Evolutionary conservation across 805 yeast genomes (phyloP).

Genomic region (Teunomyces barrocoloradensis): DNA sequence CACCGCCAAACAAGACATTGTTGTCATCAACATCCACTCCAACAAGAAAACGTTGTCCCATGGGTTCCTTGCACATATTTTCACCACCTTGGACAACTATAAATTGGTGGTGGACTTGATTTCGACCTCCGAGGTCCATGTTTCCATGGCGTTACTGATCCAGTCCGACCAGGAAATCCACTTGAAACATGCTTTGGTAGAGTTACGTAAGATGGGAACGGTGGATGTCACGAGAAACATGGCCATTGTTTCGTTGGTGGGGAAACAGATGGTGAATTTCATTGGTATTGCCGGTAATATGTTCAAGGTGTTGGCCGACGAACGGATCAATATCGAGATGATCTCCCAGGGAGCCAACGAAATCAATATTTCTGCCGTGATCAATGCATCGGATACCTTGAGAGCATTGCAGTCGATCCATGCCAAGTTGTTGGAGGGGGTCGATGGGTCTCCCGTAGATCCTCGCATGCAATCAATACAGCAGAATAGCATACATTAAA

Average conservation of each 20-base stretch:
- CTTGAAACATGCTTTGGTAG: constrained; percentile 71
- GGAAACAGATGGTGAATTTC: constrained; percentile 94
- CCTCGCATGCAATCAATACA: constrained; percentile 29
- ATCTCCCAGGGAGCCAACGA: constrained; percentile 98
- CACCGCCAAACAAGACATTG: constrained; percentile 89
- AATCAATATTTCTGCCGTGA: constrained; percentile 93
- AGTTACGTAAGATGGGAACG: constrained; percentile 75
- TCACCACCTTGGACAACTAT: constrained; percentile 78
- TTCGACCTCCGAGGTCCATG: constrained; percentile 96
- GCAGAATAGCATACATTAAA: constrained; percentile 5
- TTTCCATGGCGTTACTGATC: constrained; percentile 93
- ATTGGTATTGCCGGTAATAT: constrained; percentile 97
- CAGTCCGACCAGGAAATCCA: constrained; percentile 61
- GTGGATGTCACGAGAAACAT: constrained; percentile 85
- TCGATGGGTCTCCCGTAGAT: constrained; percentile 26
- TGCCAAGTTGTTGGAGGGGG: constrained; percentile 60
- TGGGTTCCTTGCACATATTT: constrained; percentile 90
- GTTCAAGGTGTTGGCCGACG: constrained; percentile 92
- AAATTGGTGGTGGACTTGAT: constrained; percentile 91
- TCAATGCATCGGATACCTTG: constrained; percentile 75
- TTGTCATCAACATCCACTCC: constrained; percentile 89
- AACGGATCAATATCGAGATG: constrained; percentile 93
- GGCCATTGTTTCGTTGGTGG: constrained; percentile 92
- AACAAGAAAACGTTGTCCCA: constrained; percentile 90
- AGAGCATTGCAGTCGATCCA: constrained; percentile 88